Conservation (phyloP, 441 rosid genomes). For the Theobroma grandiflorum region DNA sequence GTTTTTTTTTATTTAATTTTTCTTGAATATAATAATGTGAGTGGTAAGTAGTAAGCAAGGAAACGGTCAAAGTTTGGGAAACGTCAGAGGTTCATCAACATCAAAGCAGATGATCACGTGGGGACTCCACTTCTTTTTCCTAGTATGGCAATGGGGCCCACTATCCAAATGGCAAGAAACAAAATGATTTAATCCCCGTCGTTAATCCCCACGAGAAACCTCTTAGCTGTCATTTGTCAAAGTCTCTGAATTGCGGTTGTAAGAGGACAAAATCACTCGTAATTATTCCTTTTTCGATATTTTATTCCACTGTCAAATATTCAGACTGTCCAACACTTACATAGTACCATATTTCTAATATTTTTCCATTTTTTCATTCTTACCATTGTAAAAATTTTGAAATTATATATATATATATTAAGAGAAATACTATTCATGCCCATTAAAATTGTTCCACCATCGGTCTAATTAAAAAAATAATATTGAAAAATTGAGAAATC, state of each 20-base stretch:
- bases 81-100: neutral
- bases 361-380: too few relatives aligned
- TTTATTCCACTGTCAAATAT: too few relatives aligned
- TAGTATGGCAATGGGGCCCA: neutral
- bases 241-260: neutral
- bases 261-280: neutral
- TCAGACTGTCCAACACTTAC: too few relatives aligned
- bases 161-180: neutral
- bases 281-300: too few relatives aligned
- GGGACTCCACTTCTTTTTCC: neutral
- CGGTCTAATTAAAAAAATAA: too few relatives aligned
- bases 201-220: neutral
- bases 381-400: too few relatives aligned
- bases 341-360: too few relatives aligned
- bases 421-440: too few relatives aligned
- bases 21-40: neutral
- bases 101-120: slow-evolving; percentile 10
- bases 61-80: slow-evolving; percentile 12
- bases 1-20: neutral
- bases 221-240: neutral
- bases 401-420: too few relatives aligned
- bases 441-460: too few relatives aligned
- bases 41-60: too few relatives aligned
- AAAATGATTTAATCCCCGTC: neutral
- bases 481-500: too few relatives aligned